Base-by-base conservation (phyloP, 2,329 filamentous ascomycete species). In the Fusarium veterinarium region DNA sequence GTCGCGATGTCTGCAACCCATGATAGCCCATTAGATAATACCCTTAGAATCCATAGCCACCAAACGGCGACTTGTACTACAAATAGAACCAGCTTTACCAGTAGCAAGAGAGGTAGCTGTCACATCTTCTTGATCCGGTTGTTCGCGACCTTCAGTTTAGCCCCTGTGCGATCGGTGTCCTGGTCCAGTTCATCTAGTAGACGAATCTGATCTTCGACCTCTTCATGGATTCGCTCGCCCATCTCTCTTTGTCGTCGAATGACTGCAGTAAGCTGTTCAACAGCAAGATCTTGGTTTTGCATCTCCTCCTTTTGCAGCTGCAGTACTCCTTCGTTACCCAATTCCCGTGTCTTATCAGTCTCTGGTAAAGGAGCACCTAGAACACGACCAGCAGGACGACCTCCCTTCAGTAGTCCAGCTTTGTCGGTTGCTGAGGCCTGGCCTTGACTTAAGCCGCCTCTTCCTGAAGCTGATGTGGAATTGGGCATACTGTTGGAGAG, bases 201-300 rank as follows among this genome's bases (percentile, higher is more conserved):
- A 79, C 90, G 87, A 60, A 90, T 92, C 83, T 95, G 93, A 73
- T 89, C 82, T 59, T 90, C 88, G 62, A 95, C 86, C 83, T 95
- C 93, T 55, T 91, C 88, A 71, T 93, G 88, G 77, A 96, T 95
- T 63, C 90, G 87, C 51, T 93, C 84, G 1, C 93, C 93, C 88
- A 95, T 93, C 81, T 95, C 91, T 78, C 89, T 91, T 84, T 95
- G 92, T 65, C 92, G 84, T 52, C 90, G 84, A 51, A 95, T 91
- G 52, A 94, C 91, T 72, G 89, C 90, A 4, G 89, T 87, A 61
- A 96, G 83, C 74, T 90, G 86, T 23, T 92, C 87, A 6, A 96
- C 88, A 75, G 93, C 91, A 75, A 91, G 80, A 73, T 96, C 93
- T 78, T 97, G 93, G 72, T 93, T 90, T 59, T 86, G 79, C 86